Evolutionary conservation across 2,329 filamentous ascomycete genomes (phyloP), one percentile per base, ranked within the genome.

Genomic region (Xylariaceae sp.): DNA sequence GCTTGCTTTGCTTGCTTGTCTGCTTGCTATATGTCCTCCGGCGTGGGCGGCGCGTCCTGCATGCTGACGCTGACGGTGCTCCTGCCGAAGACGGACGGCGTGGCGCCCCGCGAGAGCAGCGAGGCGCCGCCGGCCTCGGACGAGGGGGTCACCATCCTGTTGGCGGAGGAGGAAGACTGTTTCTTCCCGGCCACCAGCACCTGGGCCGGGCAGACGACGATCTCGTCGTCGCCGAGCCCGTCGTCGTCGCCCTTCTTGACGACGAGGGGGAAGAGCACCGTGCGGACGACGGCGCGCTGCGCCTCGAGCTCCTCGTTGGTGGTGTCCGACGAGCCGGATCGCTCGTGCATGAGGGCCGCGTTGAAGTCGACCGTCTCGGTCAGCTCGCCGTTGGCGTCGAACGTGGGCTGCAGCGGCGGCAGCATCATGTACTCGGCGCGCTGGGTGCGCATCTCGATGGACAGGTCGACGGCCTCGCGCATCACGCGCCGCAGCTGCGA

Each of bases 391-490:
- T 92, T 87, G 49, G 80, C 82, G 59, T 96, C 89, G 60, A 94
- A 96, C 59, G 95, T 88, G 15, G 92, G 92, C 59, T 92, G 86
- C 36, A 94, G 70, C 4, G 92, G 92, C 18, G 92, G 90, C 13
- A 96, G 78, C 90, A 98, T 98, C 67, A 94, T 92, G 66, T 94
- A 98, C 65, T 96, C 92, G 23, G 92, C 88, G 39, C 87, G 80
- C 59, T 98, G 92, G 12, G 83, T 93, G 56, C 92, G 88, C 92
- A 98, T 98, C 64, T 95, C 89, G 45, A 98, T 80, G 1, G 88
- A 88, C 9, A 98, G 75, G 38, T 85, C 83, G 31, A 95, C 92
- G 1, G 93, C 92, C 41, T 90, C 77, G 45, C 78, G 78, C 61
- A 98, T 79, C 32, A 98, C 88, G 48, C 85, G 87, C 50, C 83